phyloP scores from a whole-genome alignment of 495 filamentous ascomycete genomes.

The Talaromyces borbonicus region DNA sequence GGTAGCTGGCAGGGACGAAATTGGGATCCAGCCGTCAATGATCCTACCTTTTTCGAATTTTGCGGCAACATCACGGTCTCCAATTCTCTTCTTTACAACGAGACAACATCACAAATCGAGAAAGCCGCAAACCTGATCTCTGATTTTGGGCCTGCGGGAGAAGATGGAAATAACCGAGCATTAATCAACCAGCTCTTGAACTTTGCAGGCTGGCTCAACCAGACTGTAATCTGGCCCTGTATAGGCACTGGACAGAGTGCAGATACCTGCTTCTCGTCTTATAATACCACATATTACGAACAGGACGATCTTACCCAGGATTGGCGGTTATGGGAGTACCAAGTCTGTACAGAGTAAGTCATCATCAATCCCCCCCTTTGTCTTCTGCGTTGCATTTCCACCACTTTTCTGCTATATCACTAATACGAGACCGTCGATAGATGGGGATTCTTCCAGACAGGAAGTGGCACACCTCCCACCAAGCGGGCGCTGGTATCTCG shows the following conservation, averaged over 20 bases:
- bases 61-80: slow-evolving; percentile 47
- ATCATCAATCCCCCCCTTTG: no score
- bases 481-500: slow-evolving; percentile 58
- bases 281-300: slow-evolving; percentile 40
- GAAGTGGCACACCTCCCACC: slow-evolving; percentile 46
- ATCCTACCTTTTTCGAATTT: slow-evolving; percentile 43
- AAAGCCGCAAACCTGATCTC: slow-evolving; percentile 38
- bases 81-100: slow-evolving; percentile 34
- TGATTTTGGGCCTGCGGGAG: slow-evolving; percentile 51
- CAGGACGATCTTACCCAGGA: slow-evolving; percentile 36
- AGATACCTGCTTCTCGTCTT: slow-evolving; percentile 45
- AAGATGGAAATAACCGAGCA: slow-evolving; percentile 27
- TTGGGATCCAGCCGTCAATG: slow-evolving; percentile 57
- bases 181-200: slow-evolving; percentile 53
- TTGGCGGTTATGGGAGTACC: slow-evolving; percentile 55
- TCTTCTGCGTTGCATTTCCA: no score
- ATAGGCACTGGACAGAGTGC: slow-evolving; percentile 25
- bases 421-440: no score
- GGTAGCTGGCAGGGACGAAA: slow-evolving; percentile 50
- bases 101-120: slow-evolving; percentile 20
- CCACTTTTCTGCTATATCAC: no score
- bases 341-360: slow-evolving; percentile 25
- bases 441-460: slow-evolving; percentile 65
- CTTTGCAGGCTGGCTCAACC: slow-evolving; percentile 51
- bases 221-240: slow-evolving; percentile 27